Evolutionary conservation across 2,329 filamentous ascomycete genomes (phyloP).

Genomic region (Fusarium globosum): DNA sequence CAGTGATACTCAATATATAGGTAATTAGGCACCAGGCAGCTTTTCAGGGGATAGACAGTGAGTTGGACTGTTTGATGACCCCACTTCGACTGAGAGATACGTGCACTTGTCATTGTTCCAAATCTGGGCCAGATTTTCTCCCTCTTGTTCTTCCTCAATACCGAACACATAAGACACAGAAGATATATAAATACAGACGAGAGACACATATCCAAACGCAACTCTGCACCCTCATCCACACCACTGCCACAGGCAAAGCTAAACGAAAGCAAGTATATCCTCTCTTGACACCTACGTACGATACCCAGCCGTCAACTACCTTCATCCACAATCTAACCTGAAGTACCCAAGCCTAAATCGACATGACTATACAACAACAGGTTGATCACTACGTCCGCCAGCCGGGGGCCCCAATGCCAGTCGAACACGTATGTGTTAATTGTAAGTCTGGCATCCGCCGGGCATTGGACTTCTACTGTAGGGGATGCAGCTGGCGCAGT

Average conservation of each 20-base stretch:
- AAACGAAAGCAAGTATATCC: too few species aligned
- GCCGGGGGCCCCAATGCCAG: neutral
- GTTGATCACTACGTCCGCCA: neutral
- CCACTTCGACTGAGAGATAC: neutral
- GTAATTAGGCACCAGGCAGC: neutral
- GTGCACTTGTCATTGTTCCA: neutral
- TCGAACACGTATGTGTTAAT: conserved; percentile 1
- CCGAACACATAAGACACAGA: neutral
- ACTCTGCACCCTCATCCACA: neutral
- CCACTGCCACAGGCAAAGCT: neutral
- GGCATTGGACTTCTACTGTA: neutral
- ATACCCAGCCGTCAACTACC: neutral
- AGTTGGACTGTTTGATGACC: neutral
- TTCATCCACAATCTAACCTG: neutral
- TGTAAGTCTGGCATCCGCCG: neutral
- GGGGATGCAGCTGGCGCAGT: neutral
- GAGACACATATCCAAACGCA: neutral
- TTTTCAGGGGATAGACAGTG: neutral
- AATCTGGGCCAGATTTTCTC: neutral
- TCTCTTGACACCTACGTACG: too few species aligned
- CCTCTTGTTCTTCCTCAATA: neutral
- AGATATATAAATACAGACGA: neutral
- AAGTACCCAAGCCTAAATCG: neutral
- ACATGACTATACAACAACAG: neutral
- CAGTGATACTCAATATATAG: neutral